These are phyloP conservation scores for Candida sanyaensis DNA, from an alignment of 1,139 yeast species.

Conservation along the genomic window DNA sequence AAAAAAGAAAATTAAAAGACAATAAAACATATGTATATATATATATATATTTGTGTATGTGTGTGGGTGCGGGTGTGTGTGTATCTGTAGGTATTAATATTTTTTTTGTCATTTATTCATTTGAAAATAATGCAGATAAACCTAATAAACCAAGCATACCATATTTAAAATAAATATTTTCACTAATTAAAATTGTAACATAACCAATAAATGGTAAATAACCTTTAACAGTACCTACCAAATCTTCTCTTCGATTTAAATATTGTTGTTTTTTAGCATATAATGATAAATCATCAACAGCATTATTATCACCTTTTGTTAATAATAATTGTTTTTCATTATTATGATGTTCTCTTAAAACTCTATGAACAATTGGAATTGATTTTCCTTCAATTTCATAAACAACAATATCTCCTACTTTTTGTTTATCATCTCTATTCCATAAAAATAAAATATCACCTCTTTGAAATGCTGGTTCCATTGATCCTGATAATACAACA, in stretches of 20 bases:
- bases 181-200: slow-evolving; percentile 89
- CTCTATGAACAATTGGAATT: slow-evolving; percentile 96
- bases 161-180: slow-evolving; percentile 74
- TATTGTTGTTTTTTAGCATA: slow-evolving; percentile 79
- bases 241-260: slow-evolving; percentile 71
- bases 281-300: slow-evolving; percentile 84
- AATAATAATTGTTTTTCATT: slow-evolving; percentile 67
- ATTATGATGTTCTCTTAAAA: slow-evolving; percentile 74
- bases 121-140: slow-evolving; percentile 53
- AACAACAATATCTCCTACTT: slow-evolving; percentile 97
- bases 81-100: neutral
- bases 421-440: slow-evolving; percentile 70
- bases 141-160: slow-evolving; percentile 71
- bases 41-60: no score
- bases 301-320: slow-evolving; percentile 97
- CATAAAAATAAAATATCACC: slow-evolving; percentile 92
- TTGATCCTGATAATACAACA: slow-evolving; percentile 95
- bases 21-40: neutral
- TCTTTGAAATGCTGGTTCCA: slow-evolving; percentile 99
- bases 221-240: slow-evolving; percentile 88
- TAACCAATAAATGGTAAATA: slow-evolving; percentile 93
- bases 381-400: slow-evolving; percentile 79
- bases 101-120: slow-evolving; percentile 26
- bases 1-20: neutral
- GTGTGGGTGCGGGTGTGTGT: no score